Conservation (phyloP, 306 rosid species). For the Inga leiocalycina region DNA sequence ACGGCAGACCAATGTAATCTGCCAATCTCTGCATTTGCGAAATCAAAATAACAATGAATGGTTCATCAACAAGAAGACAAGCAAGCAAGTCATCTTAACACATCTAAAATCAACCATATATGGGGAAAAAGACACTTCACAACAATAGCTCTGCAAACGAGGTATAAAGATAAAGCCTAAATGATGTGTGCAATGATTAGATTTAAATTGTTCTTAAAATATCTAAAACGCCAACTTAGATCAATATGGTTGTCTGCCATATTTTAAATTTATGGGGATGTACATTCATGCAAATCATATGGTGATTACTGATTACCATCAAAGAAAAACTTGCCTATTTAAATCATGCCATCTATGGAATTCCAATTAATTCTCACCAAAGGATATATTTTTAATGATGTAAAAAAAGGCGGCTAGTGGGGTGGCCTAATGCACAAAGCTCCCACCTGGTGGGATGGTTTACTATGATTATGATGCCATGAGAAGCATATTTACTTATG, state of each 20-base stretch:
- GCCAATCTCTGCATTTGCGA: slow-evolving; percentile 80
- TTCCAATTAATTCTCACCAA: not conserved
- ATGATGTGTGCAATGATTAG: not conserved
- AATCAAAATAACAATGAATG: slow-evolving; percentile 14
- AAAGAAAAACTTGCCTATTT: not conserved
- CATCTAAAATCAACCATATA: not conserved
- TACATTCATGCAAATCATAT: not conserved
- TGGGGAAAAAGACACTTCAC: not conserved
- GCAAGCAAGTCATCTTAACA: not conserved
- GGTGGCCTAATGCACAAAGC: no score
- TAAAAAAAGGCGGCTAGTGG: no score
- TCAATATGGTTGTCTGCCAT: not conserved
- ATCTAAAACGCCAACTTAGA: not conserved
- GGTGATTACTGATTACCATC: not conserved
- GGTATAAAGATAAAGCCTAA: not conserved
- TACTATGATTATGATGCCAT: not conserved
- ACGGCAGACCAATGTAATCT: slow-evolving; percentile 93
- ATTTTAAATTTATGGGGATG: not conserved
- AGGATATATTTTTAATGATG: not conserved
- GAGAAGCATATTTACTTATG: not conserved
- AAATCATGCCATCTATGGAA: not conserved
- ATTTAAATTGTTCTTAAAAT: not conserved
- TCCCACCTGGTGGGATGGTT: no score
- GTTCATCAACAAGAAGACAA: slow-evolving; percentile 5
- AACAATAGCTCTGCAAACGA: not conserved